Evolutionary conservation across 2,329 filamentous ascomycete genomes (phyloP), one percentile per base, ranked within the genome.

Genomic region (Hypocreales sp.): DNA sequence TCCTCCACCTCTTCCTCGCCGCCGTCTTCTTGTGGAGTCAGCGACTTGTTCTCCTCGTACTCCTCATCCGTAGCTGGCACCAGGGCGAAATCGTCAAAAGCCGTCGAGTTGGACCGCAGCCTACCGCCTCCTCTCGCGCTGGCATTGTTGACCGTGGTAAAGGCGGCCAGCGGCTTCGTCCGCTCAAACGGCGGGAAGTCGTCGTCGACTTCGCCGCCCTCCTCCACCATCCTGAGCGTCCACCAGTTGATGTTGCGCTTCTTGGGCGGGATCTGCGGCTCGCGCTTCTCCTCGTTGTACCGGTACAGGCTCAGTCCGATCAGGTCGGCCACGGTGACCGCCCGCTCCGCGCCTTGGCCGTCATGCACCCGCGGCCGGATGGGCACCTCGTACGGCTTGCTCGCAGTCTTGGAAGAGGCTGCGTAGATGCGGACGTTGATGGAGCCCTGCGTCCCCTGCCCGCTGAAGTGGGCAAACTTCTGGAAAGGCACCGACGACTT

Each of bases 181-280:
- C 81, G 66, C 31, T 79, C 76, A 22, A 90, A 60, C 0, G 81
- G 74, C 18, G 80, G 79, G 37, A 90, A 90, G 43, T 90, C 82
- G 37, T 83, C 79, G 39, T 92, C 81, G 2, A 87, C 74, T 43
- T 90, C 81, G 26, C 79, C 82, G 30, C 81, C 79, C 44, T 90
- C 73, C 34, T 90, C 74, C 2, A 86, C 79, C 72, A 92, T 84
- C 22, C 80, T 68, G 30, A 92, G 55, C 15, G 74, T 81, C 78
- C 79, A 90, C 58, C 73, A 73, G 43, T 87, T 87, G 39, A 86
- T 75, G 39, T 81, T 82, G 28, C 72, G 59, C 43, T 82, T 80
- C 27, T 74, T 67, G 2, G 56, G 47, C 0, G 71, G 57, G 8
- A 90, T 56, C 1, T 64, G 46, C 4, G 81, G 81, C 36, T 83